These are phyloP conservation scores for Cutaneotrichosporon sp. DNA, from an alignment of 1,284 basidiomycete species.

Conservation along the genomic window DNA sequence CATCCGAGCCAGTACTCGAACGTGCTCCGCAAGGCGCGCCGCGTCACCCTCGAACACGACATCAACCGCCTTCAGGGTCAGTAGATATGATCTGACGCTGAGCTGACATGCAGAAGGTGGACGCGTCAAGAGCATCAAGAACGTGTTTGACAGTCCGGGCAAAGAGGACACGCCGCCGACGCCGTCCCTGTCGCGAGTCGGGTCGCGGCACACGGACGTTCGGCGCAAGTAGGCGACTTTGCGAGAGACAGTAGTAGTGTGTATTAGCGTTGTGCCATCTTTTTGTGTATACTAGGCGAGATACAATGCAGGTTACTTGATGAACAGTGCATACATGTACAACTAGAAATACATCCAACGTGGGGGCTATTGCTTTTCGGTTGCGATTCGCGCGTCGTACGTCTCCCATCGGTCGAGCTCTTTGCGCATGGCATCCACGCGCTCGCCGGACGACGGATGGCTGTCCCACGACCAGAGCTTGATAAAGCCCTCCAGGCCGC, in stretches of 20 bases:
- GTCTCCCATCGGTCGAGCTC: constrained; percentile 61
- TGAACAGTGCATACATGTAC: too few species aligned
- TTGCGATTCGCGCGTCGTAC: background rate
- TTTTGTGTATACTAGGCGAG: too few species aligned
- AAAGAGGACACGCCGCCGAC: background rate
- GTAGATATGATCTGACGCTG: background rate
- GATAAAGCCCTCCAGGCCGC: constrained; percentile 22
- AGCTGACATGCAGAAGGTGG: constrained; percentile 3
- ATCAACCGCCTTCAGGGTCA: constrained; percentile 33
- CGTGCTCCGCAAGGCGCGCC: constrained; percentile 28
- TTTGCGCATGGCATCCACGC: constrained; percentile 56
- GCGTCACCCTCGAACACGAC: constrained; percentile 47
- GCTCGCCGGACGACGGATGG: constrained; percentile 61
- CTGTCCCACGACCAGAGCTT: constrained; percentile 42
- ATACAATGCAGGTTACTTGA: too few species aligned
- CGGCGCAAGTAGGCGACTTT: background rate
- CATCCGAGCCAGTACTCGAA: constrained; percentile 32
- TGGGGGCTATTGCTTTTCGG: too few species aligned
- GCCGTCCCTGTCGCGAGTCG: background rate
- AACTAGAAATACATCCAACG: too few species aligned
- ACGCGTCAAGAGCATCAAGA: constrained; percentile 9
- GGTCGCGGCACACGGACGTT: background rate
- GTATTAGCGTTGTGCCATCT: too few species aligned
- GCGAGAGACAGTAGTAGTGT: too few species aligned
- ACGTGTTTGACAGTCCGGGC: constrained; percentile 7